A percentile compares a stretch with the other conserved stretches of the same genome.
phyloP scores from a whole-genome alignment of 805 yeast species.

The Candida argentea region DNA sequence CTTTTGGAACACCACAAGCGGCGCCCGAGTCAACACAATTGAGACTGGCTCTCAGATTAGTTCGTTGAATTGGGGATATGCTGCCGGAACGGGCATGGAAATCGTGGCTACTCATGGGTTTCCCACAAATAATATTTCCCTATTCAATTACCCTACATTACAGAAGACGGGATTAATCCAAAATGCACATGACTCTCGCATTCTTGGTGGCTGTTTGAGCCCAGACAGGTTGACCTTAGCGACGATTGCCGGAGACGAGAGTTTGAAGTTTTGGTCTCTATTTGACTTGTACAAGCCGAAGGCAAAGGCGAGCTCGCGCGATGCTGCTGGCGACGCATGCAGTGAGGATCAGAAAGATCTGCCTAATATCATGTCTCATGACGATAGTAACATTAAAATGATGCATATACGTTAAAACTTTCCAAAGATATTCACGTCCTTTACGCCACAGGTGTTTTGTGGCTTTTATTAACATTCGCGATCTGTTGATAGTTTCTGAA shows the following conservation, averaged over 20 bases:
- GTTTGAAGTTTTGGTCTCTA: slow-evolving; percentile 87
- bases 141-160: slow-evolving; percentile 79
- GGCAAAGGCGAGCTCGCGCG: slow-evolving; percentile 11
- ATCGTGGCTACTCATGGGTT: slow-evolving; percentile 91
- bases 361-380: no score
- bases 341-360: no score
- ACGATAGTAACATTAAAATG: slow-evolving; percentile 14
- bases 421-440: no score
- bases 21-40: slow-evolving; percentile 73
- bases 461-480: no score
- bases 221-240: slow-evolving; percentile 89
- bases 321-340: slow-evolving; percentile 6
- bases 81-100: slow-evolving; percentile 64
- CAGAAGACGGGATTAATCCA: slow-evolving; percentile 80
- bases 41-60: slow-evolving; percentile 92
- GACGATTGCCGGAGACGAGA: slow-evolving; percentile 94
- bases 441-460: no score
- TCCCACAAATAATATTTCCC: slow-evolving; percentile 74
- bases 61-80: slow-evolving; percentile 86
- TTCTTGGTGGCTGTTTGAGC: slow-evolving; percentile 70
- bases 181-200: slow-evolving; percentile 85
- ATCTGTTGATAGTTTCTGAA: no score
- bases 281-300: slow-evolving; percentile 45
- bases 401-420: slow-evolving; percentile 12
- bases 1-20: slow-evolving; percentile 93